Evolutionary conservation across 352 stramenopile species (phyloP).

Genomic region (Globisporangium nunn): DNA sequence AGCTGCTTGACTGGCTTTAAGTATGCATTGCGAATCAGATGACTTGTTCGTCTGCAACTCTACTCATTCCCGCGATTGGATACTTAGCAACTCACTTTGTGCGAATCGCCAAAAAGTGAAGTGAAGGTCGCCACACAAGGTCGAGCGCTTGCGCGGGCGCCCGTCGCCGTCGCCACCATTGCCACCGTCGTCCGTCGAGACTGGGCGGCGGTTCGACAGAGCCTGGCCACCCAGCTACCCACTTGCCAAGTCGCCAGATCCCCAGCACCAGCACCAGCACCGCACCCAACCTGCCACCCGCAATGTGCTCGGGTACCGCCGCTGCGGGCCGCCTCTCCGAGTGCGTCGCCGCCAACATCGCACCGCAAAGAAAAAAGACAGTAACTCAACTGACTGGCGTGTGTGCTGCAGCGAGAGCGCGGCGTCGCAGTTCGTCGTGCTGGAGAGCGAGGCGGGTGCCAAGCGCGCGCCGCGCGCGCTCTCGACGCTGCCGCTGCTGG

Average conservation of each 20-base stretch:
- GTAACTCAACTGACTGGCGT: no score
- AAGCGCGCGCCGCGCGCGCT: slow-evolving; percentile 16
- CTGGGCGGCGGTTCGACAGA: background rate
- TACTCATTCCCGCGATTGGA: no score
- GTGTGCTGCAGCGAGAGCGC: slow-evolving; percentile 2
- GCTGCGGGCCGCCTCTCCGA: slow-evolving; percentile 13
- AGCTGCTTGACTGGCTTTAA: no score
- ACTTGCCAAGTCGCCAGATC: background rate
- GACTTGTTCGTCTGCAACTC: no score
- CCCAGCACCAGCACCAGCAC: background rate
- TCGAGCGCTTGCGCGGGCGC: background rate
- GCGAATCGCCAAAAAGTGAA: no score
- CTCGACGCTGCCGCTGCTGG: slow-evolving; percentile 31
- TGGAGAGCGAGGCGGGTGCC: background rate
- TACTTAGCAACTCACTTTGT: no score
- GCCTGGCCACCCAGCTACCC: background rate
- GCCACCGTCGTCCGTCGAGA: background rate
- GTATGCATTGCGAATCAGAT: no score
- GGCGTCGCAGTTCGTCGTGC: background rate
- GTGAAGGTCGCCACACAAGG: no score
- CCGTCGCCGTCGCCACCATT: slow-evolving; percentile 9
- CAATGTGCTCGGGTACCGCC: background rate
- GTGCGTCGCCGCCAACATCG: slow-evolving; percentile 4
- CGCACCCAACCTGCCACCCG: background rate
- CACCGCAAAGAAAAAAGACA: background rate